These are phyloP conservation scores for Gaultheria prostrata DNA, from an alignment of 148 eudicot genomes.

Conservation along the genomic window DNA sequence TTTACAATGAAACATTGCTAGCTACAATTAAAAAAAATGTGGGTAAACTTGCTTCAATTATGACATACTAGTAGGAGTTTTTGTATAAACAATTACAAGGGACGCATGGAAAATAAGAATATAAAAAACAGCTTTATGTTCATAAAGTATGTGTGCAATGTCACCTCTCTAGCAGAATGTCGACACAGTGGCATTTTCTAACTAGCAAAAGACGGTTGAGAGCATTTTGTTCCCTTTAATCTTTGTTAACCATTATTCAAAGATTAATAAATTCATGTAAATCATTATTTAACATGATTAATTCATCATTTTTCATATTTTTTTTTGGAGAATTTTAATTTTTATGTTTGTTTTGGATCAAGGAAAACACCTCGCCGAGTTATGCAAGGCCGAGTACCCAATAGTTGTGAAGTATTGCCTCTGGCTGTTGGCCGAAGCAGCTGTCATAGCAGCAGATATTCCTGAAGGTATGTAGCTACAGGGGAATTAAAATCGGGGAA, in stretches of 20 bases:
- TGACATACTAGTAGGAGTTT: not conserved
- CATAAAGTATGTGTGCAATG: too few species aligned
- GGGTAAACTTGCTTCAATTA: not conserved
- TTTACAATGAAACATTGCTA: not conserved
- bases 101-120: too few species aligned
- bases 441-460: constrained; percentile 73
- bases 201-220: not conserved
- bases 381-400: constrained; percentile 68
- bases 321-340: not conserved
- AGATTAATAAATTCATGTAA: too few species aligned
- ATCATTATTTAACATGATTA: not conserved
- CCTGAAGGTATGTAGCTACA: constrained; percentile 44
- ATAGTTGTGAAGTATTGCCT: constrained; percentile 44
- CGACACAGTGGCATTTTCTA: too few species aligned
- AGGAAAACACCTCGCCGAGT: constrained; percentile 65
- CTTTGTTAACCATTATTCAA: too few species aligned
- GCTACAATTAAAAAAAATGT: not conserved
- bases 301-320: not conserved
- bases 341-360: not conserved
- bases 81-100: not conserved
- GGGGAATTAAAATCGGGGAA: not conserved
- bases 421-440: constrained; percentile 65
- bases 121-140: too few species aligned
- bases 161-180: too few species aligned
- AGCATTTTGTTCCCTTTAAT: not conserved